A percentile compares a stretch with the other conserved stretches of the same genome.
These are phyloP conservation scores for Pichia thaimueangensis DNA, from an alignment of 805 yeast genomes.

Conservation along the genomic window DNA sequence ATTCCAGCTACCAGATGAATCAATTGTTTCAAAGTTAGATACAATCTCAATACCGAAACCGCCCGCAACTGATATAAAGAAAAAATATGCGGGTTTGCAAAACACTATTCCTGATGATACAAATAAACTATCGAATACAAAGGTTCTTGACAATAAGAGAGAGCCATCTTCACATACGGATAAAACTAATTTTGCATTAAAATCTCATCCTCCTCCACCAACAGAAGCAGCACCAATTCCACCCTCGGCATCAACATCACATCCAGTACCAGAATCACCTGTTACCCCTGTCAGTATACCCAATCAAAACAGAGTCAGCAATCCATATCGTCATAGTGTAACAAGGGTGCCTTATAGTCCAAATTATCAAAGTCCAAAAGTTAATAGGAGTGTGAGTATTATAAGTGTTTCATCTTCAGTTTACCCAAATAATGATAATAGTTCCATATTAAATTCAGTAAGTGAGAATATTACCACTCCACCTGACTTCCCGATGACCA, in stretches of 20 bases:
- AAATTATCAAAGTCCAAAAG: too few relatives aligned
- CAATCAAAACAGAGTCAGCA: too few relatives aligned
- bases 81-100: neutral
- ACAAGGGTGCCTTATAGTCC: neutral
- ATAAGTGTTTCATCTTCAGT: conserved; percentile 9
- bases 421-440: conserved; percentile 4
- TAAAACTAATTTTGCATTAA: too few relatives aligned
- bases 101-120: neutral
- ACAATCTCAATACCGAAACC: conserved; percentile 1
- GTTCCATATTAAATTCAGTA: neutral
- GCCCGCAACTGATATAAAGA: neutral
- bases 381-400: neutral
- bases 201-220: too few relatives aligned
- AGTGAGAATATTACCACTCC: conserved; percentile 6
- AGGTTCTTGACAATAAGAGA: too few relatives aligned
- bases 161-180: too few relatives aligned
- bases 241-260: too few relatives aligned
- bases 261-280: too few relatives aligned
- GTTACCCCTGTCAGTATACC: too few relatives aligned
- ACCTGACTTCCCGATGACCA: conserved; percentile 6
- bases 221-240: too few relatives aligned
- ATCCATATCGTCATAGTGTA: too few relatives aligned
- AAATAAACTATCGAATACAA: too few relatives aligned
- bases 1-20: conserved; percentile 9
- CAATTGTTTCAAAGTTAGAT: conserved; percentile 7